Base-by-base conservation (phyloP, 2,329 filamentous ascomycete genomes). In the Apiospora pterosperma region DNA sequence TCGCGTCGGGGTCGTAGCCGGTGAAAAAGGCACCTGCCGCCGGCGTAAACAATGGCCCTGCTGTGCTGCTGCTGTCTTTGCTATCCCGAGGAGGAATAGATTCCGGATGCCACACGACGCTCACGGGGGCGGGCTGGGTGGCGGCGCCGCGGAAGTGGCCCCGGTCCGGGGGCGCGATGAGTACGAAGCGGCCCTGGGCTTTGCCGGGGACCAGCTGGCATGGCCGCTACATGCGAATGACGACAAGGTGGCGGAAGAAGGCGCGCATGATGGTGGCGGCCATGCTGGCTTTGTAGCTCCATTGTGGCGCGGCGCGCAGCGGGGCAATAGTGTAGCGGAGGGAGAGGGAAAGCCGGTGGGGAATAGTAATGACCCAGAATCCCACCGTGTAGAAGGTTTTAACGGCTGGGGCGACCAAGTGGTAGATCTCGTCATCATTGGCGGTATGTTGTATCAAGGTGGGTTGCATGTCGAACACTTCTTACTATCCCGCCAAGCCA, bases 21-120 rank as follows among this genome's bases (percentile, higher is more conserved):
- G 67, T 36, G 5, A 71, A 66, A 11, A 70, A 68, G 4, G 63
- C 69, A 19, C 69, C 69, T 0, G 25, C 70, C 64, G 4, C 64
- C 31, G 5, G 67, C 52, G 7, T 64, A 42, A 4, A 70, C 48
- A 38, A 67, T 42, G 3, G 69, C 67, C 19, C 39, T 38, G 3
- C 8, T 14, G 12, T 38, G 36, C 12, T 38, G 36, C 11, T 38
- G 12, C 36, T 36, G 65, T 67, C 5, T 58, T 31, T 2, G n/a
- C 25, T 28, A 31, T n/a, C 4, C 60, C 19, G 44, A 12, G 28
- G 19, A 5, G n/a, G 4, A 2, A 2, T 25, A 7, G 58, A 60
- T 5, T 31, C 48, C 2, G 68, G 68, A 42, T 63, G 55, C 67
- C 69, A 71, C 36, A 72, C 3, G 7, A 38, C 67, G 1, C 67